Evolutionary conservation across 345 rosid species (phyloP).

Genomic region (Sisymbrium irio): DNA sequence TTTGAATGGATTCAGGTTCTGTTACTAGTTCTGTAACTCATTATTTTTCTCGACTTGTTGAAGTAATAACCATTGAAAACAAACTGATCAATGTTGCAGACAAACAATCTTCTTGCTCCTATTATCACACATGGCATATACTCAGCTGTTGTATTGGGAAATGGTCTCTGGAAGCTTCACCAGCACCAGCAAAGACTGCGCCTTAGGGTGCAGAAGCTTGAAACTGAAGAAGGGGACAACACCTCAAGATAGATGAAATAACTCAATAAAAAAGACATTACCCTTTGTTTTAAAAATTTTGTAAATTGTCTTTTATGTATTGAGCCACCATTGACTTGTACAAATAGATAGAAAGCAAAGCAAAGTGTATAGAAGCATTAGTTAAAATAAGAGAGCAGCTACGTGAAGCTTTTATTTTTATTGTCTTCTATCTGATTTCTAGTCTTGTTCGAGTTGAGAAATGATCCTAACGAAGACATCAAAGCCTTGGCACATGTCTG

Average conservation of each 20-base stretch:
- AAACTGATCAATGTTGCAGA: slow-evolving; percentile 44
- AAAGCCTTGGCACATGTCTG: slow-evolving; percentile 95
- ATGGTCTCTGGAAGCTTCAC: slow-evolving; percentile 89
- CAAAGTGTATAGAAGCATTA: slow-evolving; percentile 23
- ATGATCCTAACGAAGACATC: slow-evolving; percentile 70
- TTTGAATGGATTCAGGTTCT: slow-evolving; percentile 90
- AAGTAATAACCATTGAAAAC: neutral
- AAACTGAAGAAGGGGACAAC: slow-evolving; percentile 35
- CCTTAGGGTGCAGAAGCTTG: slow-evolving; percentile 62
- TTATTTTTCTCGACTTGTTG: neutral
- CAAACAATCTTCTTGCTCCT: slow-evolving; percentile 81
- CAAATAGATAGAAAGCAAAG: slow-evolving; percentile 28
- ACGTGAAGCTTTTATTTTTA: slow-evolving; percentile 3
- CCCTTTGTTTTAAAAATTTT: slow-evolving; percentile 1
- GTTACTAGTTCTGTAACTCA: neutral
- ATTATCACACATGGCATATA: slow-evolving; percentile 92
- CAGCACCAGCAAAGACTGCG: slow-evolving; percentile 69
- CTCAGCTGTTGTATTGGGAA: slow-evolving; percentile 82
- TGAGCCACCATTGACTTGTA: slow-evolving; percentile 25
- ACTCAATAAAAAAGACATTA: neutral
- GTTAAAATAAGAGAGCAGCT: slow-evolving; percentile 11
- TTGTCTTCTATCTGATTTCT: neutral
- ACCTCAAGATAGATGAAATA: slow-evolving; percentile 19
- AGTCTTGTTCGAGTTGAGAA: slow-evolving; percentile 66
- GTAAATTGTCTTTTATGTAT: slow-evolving; percentile 19